Evolutionary conservation across 306 rosid species (phyloP).

Genomic region (Acmispon strigosus): DNA sequence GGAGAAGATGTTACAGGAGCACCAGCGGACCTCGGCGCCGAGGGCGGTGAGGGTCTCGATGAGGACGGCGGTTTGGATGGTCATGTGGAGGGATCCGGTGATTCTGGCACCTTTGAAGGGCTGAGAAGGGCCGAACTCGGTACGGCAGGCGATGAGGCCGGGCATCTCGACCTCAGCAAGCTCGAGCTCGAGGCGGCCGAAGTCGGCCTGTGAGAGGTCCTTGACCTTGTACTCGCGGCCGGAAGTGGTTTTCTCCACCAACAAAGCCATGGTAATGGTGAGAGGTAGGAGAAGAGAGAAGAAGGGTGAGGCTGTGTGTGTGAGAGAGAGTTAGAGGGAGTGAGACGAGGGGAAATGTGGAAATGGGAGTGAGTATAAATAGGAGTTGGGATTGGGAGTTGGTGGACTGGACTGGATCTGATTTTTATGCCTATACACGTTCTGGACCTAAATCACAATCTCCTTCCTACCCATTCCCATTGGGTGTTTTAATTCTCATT

Average conservation of each 20-base stretch:
- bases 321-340: neutral
- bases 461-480: too few species aligned
- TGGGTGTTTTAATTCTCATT: too few species aligned
- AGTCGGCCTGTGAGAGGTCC: constrained; percentile 95
- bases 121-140: constrained; percentile 72
- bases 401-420: constrained; percentile 9
- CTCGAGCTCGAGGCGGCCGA: constrained; percentile 87
- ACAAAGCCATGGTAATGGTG: constrained; percentile 45
- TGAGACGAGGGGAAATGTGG: constrained; percentile 15
- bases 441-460: too few species aligned
- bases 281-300: neutral
- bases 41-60: constrained; percentile 94
- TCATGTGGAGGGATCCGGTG: constrained; percentile 99
- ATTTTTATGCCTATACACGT: too few species aligned
- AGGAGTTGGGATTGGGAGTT: neutral
- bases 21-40: constrained; percentile 98
- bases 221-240: constrained; percentile 98
- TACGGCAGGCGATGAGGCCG: constrained; percentile 64
- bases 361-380: constrained; percentile 19
- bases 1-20: constrained; percentile 95
- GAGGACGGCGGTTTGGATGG: constrained; percentile 91
- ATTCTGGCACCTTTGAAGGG: constrained; percentile 87
- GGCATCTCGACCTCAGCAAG: constrained; percentile 99
- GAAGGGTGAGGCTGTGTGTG: neutral
- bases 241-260: constrained; percentile 62